phyloP scores from a whole-genome alignment of 1,284 basidiomycete genomes.

The Pyrrhoderma lamaoense region DNA sequence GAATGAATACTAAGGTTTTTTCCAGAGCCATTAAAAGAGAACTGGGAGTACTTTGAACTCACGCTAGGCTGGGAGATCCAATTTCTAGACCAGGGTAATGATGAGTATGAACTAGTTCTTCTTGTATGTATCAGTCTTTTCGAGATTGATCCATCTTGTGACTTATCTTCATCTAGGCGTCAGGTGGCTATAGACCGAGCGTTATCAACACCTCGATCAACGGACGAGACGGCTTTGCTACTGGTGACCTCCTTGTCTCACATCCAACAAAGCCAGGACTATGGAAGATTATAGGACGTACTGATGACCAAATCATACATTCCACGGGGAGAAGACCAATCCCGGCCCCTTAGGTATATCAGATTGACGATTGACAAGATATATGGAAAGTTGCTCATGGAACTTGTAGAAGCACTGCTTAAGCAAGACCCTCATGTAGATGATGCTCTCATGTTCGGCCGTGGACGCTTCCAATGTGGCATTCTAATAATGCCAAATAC shows the following conservation, averaged over 20 bases:
- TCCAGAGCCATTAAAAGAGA: constrained; percentile 12
- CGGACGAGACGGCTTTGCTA: constrained; percentile 28
- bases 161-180: constrained; percentile 17
- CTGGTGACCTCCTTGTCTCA: constrained; percentile 36
- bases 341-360: constrained; percentile 34
- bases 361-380: no score
- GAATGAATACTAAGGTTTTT: no score
- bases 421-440: constrained; percentile 30
- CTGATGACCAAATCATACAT: constrained; percentile 47
- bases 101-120: constrained; percentile 20
- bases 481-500: constrained; percentile 34
- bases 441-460: constrained; percentile 33
- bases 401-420: no score
- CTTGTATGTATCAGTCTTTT: constrained; percentile 4
- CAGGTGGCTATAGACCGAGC: constrained; percentile 4
- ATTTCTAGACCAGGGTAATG: constrained; percentile 18
- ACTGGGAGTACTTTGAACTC: constrained; percentile 27
- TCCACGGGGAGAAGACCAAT: constrained; percentile 47
- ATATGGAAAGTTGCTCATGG: no score
- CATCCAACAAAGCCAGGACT: constrained; percentile 38
- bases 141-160: constrained; percentile 7
- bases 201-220: constrained; percentile 20
- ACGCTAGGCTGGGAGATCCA: constrained; percentile 1
- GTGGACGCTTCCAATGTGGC: constrained; percentile 36
- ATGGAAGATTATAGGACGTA: constrained; percentile 41